phyloP scores from a whole-genome alignment of 2,329 filamentous ascomycete species.

The Fonsecaea multimorphosa region DNA sequence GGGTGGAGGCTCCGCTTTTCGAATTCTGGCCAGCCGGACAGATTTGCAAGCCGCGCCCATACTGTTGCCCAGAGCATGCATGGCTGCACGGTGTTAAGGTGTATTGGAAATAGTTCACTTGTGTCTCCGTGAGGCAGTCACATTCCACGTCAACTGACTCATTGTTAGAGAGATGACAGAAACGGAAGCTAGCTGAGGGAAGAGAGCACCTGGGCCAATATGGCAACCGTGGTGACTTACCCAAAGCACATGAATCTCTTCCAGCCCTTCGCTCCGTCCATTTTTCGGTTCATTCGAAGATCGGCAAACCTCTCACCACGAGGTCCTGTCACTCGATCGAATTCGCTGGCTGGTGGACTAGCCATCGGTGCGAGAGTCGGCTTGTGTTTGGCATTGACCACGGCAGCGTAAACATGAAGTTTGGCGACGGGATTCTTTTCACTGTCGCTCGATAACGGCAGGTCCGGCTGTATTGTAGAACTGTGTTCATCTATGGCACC shows the following conservation, averaged over 20 bases:
- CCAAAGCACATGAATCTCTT: constrained; percentile 31
- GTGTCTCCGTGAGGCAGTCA: not conserved
- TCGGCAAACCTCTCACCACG: constrained; percentile 33
- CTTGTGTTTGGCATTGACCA: constrained; percentile 23
- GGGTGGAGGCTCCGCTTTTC: not conserved
- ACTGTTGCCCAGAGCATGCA: not conserved
- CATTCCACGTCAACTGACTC: constrained; percentile 7
- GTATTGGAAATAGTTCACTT: not conserved
- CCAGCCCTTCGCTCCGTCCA: constrained; percentile 16
- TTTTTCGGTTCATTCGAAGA: constrained; percentile 31
- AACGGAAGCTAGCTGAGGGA: not conserved
- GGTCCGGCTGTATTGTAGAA: constrained; percentile 28
- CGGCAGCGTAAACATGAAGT: constrained; percentile 32
- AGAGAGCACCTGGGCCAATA: not conserved
- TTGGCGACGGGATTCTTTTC: constrained; percentile 27
- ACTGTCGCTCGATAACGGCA: constrained; percentile 19
- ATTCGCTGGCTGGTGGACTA: constrained; percentile 20
- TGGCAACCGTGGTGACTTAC: constrained; percentile 7
- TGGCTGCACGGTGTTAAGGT: not conserved
- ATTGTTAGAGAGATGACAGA: not conserved
- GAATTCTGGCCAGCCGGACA: not conserved
- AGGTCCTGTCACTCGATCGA: constrained; percentile 26
- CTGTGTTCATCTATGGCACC: constrained; percentile 35
- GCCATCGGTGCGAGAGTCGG: constrained; percentile 16
- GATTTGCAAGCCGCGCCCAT: not conserved